Percentiles rank a stretch among this genome's conserved stretches.
These are phyloP conservation scores for Gloeopeniophorella convolvens DNA, from an alignment of 768 basidiomycete species.

Conservation along the genomic window DNA sequence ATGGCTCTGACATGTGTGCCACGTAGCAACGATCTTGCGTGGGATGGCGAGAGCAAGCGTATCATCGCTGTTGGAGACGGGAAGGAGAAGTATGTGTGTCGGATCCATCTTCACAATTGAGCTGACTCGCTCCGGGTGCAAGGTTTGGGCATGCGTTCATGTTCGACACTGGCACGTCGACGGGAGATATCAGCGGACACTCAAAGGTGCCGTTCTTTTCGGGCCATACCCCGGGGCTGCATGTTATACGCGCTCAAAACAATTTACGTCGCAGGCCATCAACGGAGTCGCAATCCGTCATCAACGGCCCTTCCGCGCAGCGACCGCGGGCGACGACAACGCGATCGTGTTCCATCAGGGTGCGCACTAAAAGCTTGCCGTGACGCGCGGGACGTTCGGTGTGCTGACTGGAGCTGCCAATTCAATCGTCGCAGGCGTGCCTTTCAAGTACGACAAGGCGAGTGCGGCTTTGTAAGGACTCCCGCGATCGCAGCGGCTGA, in stretches of 20 bases:
- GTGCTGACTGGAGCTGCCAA: neutral
- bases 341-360: constrained; percentile 80
- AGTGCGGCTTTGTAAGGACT: neutral
- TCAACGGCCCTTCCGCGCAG: constrained; percentile 87
- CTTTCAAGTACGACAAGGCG: constrained; percentile 87
- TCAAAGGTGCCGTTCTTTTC: constrained; percentile 57
- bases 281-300: constrained; percentile 86
- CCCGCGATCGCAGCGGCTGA: neutral
- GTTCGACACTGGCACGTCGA: constrained; percentile 76
- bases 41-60: constrained; percentile 97
- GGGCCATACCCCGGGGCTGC: neutral
- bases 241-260: constrained; percentile 1
- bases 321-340: constrained; percentile 81
- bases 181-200: constrained; percentile 86
- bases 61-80: constrained; percentile 93
- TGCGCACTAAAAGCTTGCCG: no score
- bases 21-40: constrained; percentile 82
- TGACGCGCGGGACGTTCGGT: no score
- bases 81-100: constrained; percentile 62
- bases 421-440: constrained; percentile 44
- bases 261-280: constrained; percentile 45
- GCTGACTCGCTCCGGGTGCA: neutral
- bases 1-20: neutral
- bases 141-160: constrained; percentile 83
- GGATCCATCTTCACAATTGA: neutral